phyloP scores from a whole-genome alignment of 129 eudicot species.

The Helichrysum umbraculigerum region DNA sequence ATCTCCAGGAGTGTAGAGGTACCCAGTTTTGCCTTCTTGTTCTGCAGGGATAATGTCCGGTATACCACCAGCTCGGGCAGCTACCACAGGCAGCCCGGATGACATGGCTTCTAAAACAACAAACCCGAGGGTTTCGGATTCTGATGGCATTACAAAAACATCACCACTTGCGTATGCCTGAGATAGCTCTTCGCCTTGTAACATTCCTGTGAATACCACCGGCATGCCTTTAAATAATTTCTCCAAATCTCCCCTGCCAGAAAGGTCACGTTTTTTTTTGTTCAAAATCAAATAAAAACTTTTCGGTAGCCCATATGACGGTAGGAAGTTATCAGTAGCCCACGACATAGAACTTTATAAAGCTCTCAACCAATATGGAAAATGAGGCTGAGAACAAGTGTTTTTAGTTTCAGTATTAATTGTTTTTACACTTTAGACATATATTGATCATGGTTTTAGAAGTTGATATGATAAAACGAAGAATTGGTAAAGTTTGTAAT shows the following conservation, averaged over 20 bases:
- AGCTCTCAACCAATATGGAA: not conserved
- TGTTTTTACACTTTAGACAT: not conserved
- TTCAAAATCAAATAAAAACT: not conserved
- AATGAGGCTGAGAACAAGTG: not conserved
- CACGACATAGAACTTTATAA: not conserved
- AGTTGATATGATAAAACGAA: slow-evolving; percentile 2
- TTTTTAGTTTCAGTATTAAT: not conserved
- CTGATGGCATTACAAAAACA: slow-evolving; percentile 90
- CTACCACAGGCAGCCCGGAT: slow-evolving; percentile 91
- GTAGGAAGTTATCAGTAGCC: not conserved
- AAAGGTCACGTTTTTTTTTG: not conserved
- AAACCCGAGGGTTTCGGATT: slow-evolving; percentile 92
- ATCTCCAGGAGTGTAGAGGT: slow-evolving; percentile 78
- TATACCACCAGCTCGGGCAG: slow-evolving; percentile 95
- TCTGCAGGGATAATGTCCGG: slow-evolving; percentile 85
- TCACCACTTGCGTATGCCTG: slow-evolving; percentile 99
- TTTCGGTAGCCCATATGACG: not conserved
- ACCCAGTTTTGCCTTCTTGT: slow-evolving; percentile 88
- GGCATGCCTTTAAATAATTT: slow-evolving; percentile 78
- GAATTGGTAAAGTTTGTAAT: slow-evolving; percentile 2
- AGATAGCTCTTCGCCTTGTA: slow-evolving; percentile 91
- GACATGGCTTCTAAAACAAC: slow-evolving; percentile 99
- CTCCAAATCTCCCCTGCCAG: slow-evolving; percentile 75
- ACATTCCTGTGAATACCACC: slow-evolving; percentile 89
- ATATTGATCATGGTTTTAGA: not conserved